Evolutionary conservation across 352 stramenopile genomes (phyloP).

Genomic region (Globisporangium camurandrum): DNA sequence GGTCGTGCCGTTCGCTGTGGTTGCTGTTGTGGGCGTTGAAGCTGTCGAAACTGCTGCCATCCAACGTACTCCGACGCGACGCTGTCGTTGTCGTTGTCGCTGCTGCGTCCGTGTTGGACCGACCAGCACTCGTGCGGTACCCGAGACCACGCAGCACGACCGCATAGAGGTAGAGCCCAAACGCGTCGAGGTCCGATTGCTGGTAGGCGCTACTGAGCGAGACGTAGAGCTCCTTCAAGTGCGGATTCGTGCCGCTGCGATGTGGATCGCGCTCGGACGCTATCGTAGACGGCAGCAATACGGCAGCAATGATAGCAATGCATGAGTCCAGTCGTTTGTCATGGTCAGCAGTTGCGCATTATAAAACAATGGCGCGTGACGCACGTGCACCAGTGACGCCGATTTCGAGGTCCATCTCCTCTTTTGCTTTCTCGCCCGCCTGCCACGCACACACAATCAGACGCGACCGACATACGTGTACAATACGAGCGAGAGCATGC

Average conservation of each 20-base stretch:
- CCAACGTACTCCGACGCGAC: too few relatives aligned
- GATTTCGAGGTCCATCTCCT: slow-evolving; percentile 71
- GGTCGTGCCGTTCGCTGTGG: too few relatives aligned
- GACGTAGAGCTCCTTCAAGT: slow-evolving; percentile 66
- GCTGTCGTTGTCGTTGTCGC: slow-evolving; percentile 18
- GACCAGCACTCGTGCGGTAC: slow-evolving; percentile 48
- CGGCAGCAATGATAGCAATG: neutral
- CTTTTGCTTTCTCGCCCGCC: slow-evolving; percentile 76
- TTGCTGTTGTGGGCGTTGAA: too few relatives aligned
- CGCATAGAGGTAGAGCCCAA: slow-evolving; percentile 76
- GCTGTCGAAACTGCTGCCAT: too few relatives aligned
- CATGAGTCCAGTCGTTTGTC: too few relatives aligned
- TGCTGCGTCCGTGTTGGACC: slow-evolving; percentile 4
- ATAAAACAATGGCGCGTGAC: too few relatives aligned
- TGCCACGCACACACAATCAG: slow-evolving; percentile 10
- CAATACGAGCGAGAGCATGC: neutral
- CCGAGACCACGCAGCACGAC: slow-evolving; percentile 62
- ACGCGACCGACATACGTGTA: neutral
- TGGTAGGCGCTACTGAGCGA: slow-evolving; percentile 42
- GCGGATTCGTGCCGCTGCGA: slow-evolving; percentile 48
- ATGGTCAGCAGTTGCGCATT: too few relatives aligned
- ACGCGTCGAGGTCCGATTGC: slow-evolving; percentile 51
- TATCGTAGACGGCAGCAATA: slow-evolving; percentile 7
- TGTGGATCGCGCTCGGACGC: slow-evolving; percentile 26
- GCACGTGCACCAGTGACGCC: slow-evolving; percentile 45